Evolutionary conservation across 495 filamentous ascomycete species (phyloP), one percentile per base, ranked within the genome.

Genomic region (Monascus purpureus): DNA sequence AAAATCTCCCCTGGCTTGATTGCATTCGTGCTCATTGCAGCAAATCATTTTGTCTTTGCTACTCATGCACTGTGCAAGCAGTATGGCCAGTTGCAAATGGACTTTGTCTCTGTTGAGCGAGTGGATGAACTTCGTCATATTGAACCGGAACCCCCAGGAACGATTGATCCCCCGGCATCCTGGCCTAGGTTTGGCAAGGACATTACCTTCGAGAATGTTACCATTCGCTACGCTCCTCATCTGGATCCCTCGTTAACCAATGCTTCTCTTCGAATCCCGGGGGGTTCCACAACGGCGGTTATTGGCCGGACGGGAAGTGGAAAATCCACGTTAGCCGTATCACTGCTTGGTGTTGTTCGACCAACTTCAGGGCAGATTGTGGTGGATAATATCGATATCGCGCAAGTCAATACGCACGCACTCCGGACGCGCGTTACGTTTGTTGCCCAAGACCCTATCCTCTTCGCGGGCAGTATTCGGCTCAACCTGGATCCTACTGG

Each of bases 41-140:
- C 56, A 0, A 55, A 52, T 32, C 54, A 47, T 33, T 57, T 63
- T 32, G 81, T 92, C 23, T 50, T 54, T 8, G 63, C 75, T 8
- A 88, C 82, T 1, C 82, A 90, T 45, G 43, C 42, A 2, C 59
- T 92, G 0, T 92, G 83, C 54, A 69, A 65, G 24, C 65, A 70
- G 31, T 92, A 90, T 39, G 82, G 82, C 17, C 68, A 80, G 42
- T 65, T 92, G 16, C 81, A 88, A 56, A 87, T 92, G 80, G 76
- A 86, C 41, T 88, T 88, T 39, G 82, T 88, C 9, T 85, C 80
- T 0, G 82, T 92, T 2, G 83, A 92, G 52, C 68, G 83, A 16
- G 70, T 92, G 2, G 72, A 86, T 16, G 82, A 90, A 87, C 0
- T 62, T 85, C 2, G 64, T 78, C 35, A 64, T 87, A 1, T 80